phyloP scores from a whole-genome alignment of 306 rosid species.

The Trichosanthes cucumerina region DNA sequence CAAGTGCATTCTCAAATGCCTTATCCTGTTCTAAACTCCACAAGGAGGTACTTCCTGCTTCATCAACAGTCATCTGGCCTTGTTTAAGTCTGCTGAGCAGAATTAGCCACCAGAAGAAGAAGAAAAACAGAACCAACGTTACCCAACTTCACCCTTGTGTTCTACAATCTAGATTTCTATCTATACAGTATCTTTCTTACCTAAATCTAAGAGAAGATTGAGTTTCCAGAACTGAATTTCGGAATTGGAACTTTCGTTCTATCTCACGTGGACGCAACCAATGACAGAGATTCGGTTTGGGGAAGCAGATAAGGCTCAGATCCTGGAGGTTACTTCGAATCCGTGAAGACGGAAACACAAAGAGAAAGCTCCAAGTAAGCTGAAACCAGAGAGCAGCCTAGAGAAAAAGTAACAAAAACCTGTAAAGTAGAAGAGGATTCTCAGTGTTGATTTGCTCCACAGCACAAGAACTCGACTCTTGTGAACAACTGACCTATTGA shows the following conservation, averaged over 20 bases:
- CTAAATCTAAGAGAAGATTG: not conserved
- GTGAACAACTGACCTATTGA: slow-evolving; percentile 60
- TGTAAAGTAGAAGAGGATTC: slow-evolving; percentile 22
- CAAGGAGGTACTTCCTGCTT: slow-evolving; percentile 49
- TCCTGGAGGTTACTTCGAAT: slow-evolving; percentile 9
- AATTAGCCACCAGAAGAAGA: slow-evolving; percentile 22
- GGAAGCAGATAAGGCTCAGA: slow-evolving; percentile 20
- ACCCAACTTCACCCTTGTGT: not conserved
- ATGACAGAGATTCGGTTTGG: not conserved
- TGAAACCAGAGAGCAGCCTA: slow-evolving; percentile 35
- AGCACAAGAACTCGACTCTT: slow-evolving; percentile 36
- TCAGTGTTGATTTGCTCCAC: slow-evolving; percentile 44
- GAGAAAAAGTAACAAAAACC: slow-evolving; percentile 27
- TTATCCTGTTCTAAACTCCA: slow-evolving; percentile 91
- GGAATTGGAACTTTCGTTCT: not conserved
- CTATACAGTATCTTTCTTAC: not conserved
- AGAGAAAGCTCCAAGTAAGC: slow-evolving; percentile 26
- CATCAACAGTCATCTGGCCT: slow-evolving; percentile 59
- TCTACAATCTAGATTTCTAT: not conserved
- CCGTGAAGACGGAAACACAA: slow-evolving; percentile 13
- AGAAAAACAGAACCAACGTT: slow-evolving; percentile 3
- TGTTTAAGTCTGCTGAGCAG: slow-evolving; percentile 16
- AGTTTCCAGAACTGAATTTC: not conserved
- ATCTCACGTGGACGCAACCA: not conserved
- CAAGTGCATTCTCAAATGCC: slow-evolving; percentile 86